A percentile compares a stretch with the other conserved stretches of the same genome.
These are phyloP conservation scores for Ustilago sp. DNA, from an alignment of 1,284 basidiomycete genomes.

Conservation along the genomic window DNA sequence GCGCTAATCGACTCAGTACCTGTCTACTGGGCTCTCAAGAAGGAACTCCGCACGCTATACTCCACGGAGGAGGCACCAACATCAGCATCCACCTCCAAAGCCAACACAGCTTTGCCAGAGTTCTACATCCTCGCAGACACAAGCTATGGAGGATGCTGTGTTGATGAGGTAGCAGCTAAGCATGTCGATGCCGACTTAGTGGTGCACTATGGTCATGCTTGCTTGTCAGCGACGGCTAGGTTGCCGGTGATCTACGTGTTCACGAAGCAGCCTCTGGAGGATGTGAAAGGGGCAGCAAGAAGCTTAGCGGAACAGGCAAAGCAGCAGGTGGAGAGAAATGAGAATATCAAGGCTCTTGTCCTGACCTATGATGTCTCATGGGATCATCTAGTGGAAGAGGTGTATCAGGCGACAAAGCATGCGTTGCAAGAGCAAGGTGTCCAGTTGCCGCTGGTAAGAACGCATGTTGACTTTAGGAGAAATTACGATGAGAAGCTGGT, in stretches of 20 bases:
- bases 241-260: constrained; percentile 88
- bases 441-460: constrained; percentile 38
- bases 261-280: constrained; percentile 75
- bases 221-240: constrained; percentile 82
- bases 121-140: constrained; percentile 95
- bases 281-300: constrained; percentile 69
- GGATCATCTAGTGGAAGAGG: constrained; percentile 71
- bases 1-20: constrained; percentile 87
- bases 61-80: constrained; percentile 2
- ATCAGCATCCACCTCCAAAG: constrained; percentile 11
- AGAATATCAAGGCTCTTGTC: constrained; percentile 70
- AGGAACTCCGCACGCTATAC: constrained; percentile 70
- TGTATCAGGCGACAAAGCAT: constrained; percentile 71
- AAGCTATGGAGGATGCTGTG: constrained; percentile 97
- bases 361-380: constrained; percentile 86
- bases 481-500: constrained; percentile 55
- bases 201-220: constrained; percentile 97
- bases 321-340: constrained; percentile 11
- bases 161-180: constrained; percentile 93
- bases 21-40: constrained; percentile 81
- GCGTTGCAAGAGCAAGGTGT: constrained; percentile 27
- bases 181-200: constrained; percentile 92
- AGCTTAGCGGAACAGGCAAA: constrained; percentile 33
- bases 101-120: constrained; percentile 10
- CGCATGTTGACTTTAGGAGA: constrained; percentile 53